Evolutionary conservation across 305 asterid species (phyloP), one percentile per base, ranked within the genome.

Genomic region (Fraxinus baroniana): DNA sequence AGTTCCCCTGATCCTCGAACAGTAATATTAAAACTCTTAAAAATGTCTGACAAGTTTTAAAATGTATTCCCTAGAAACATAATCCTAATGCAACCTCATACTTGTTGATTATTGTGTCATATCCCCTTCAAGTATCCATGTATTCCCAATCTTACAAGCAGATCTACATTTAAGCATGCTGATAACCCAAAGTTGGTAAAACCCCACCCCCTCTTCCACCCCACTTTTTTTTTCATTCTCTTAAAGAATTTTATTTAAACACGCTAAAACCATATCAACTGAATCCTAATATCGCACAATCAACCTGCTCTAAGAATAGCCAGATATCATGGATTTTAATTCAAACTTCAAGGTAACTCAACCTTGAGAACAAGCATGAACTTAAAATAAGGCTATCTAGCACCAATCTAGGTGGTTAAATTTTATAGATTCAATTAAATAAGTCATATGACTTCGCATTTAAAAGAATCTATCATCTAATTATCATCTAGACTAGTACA

Each of bases 251-350:
- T 41, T 41, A 41, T 41, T 41, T 41, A 41, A 41, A 41, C 52
- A 10, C 15, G 52, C 15, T 41, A 41, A 41, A 41, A 10, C 17
- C 17, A 10, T 41, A 41, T 41, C 52, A 49, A 44, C 62, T 20
- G 13, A 64, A 74, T 79, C 76, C 82, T 64, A 30, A 68, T 33
- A 70, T 46, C 64, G 60, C 80, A 57, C 30, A 57, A 26, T 32
- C 30, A 74, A 64, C 73, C 68, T 76, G 81, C 52, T 75, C 60
- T 26, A 81, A 77, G 37, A 79, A 78, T 35, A n/a, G 60, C 49
- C 30, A 22, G 32, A 81, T 26, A 24, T 68, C 6, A 26, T 7
- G 12, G n/a, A 26, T 68, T 68, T 68, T 62, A 62, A 68, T 68
- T 68, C 18, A 68, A 20, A 68, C 18, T 68, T 68, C 74, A 28